Evolutionary conservation across 768 basidiomycete species (phyloP), one percentile per base, ranked within the genome.

Genomic region (Ephemerocybe angulata): DNA sequence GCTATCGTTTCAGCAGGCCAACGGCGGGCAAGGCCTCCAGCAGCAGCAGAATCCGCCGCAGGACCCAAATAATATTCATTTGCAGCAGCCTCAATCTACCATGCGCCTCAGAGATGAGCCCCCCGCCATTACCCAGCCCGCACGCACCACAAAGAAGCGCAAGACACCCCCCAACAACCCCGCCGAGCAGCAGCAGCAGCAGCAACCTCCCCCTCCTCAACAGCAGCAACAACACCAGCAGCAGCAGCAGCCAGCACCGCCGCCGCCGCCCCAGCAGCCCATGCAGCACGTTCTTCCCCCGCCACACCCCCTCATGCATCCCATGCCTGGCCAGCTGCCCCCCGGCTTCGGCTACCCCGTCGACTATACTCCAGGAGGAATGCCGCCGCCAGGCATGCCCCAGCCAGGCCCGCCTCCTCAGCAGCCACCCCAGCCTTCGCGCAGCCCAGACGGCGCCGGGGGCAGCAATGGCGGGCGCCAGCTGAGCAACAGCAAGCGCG

Each of bases 401-500:
- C 66, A 55, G 38, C 67, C 67, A 15, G 61, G 63, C 17, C 64
- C 63, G 0, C 63, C 60, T 25, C 66, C 63, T 1, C 67, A 72
- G 48, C 63, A 69, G 52, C 57, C 63, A 30, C 59, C 69, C 12
- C 70, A 68, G 51, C 65, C 68, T 8, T 65, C 66, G 6, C 35
- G 27, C n/a, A 22, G 37, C 15, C 17, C 35, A 50, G 54, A 28
- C 24, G 21, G 22, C 3, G 65, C 69, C 6, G 61, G 63, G 54
- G 40, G 29, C 37, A 44, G 17, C 55, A 61, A 47, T 41, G 68
- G 71, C 19, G 78, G 79, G 24, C 76, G 90, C 44, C 71, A 83
- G 11, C 76, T 93, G 48, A 90, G 87, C 69, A 83, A 79, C 64
- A 88, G 85, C 66, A 94, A 93, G 66, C 83, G 93, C 10, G 93